These are phyloP conservation scores for Xylaria grammica DNA, from an alignment of 495 filamentous ascomycete genomes.

Conservation along the genomic window DNA sequence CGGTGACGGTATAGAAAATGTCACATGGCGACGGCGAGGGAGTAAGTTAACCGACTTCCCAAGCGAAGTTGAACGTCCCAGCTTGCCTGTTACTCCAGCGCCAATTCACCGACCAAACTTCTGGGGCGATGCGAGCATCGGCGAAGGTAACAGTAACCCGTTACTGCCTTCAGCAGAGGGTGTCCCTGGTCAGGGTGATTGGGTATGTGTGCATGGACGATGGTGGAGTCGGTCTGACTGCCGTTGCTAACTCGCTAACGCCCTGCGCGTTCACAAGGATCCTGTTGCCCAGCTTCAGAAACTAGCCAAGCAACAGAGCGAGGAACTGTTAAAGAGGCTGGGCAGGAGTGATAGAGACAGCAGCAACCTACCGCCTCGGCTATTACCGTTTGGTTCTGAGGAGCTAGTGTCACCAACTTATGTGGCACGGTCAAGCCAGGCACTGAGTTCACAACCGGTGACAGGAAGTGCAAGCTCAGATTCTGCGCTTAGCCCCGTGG, in stretches of 20 bases:
- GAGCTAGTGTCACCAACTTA: constrained; percentile 51
- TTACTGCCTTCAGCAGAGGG: constrained; percentile 75
- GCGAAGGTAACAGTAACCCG: constrained; percentile 56
- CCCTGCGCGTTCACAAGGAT: constrained; percentile 63
- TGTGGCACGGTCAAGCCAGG: constrained; percentile 44
- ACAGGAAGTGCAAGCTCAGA: constrained; percentile 42
- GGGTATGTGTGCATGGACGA: constrained; percentile 77
- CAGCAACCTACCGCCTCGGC: constrained; percentile 46
- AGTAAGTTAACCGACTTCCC: constrained; percentile 85
- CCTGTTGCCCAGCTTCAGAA: constrained; percentile 71
- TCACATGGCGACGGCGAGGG: constrained; percentile 51
- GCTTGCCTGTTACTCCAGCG: constrained; percentile 88
- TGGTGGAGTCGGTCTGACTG: constrained; percentile 56
- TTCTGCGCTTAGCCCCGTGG: constrained; percentile 38
- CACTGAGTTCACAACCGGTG: constrained; percentile 47
- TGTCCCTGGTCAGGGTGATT: constrained; percentile 82
- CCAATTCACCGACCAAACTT: constrained; percentile 60
- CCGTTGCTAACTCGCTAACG: constrained; percentile 65
- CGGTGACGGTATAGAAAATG: constrained; percentile 30
- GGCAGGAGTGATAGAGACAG: constrained; percentile 31
- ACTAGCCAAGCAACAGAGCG: constrained; percentile 66
- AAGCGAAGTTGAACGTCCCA: constrained; percentile 79
- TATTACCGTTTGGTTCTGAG: constrained; percentile 56
- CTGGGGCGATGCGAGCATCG: constrained; percentile 52
- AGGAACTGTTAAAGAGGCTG: constrained; percentile 56